Conservation (phyloP, 2,329 filamentous ascomycete species). For the Fusarium fracticaudum region DNA sequence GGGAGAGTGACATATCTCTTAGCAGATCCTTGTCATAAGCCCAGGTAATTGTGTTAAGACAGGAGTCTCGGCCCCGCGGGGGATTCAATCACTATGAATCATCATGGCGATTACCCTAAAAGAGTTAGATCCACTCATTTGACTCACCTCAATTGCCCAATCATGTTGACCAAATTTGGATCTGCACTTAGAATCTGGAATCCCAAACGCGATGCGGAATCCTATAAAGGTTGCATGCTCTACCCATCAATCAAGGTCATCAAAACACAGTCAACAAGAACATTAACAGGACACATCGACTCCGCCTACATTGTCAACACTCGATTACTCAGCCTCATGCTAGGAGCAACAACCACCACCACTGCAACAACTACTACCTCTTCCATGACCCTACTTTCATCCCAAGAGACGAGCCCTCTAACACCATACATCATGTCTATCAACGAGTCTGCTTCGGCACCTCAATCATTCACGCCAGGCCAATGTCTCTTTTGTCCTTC, state of each 20-base stretch:
- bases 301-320: rapidly evolving
- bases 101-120: neutral
- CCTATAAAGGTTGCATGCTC: neutral
- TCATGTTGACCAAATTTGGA: neutral
- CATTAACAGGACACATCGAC: rapidly evolving
- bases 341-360: slow-evolving; percentile 3
- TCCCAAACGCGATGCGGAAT: rapidly evolving
- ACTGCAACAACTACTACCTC: neutral
- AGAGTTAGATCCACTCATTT: neutral
- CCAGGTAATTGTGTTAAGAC: too few relatives aligned
- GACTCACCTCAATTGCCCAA: slow-evolving; percentile 2
- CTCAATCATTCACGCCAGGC: neutral
- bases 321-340: neutral
- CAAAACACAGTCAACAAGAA: neutral
- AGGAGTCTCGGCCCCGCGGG: neutral
- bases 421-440: neutral
- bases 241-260: rapidly evolving
- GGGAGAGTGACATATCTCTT: neutral
- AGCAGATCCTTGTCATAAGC: too few relatives aligned
- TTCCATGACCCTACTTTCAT: neutral
- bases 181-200: neutral
- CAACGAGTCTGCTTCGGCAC: neutral
- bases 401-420: neutral
- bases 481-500: slow-evolving; percentile 9
- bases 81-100: slow-evolving; percentile 17